A percentile compares a stretch with the other conserved stretches of the same genome.
phyloP scores from a whole-genome alignment of 805 yeast species.

The Jamesozyma spencerorum region DNA sequence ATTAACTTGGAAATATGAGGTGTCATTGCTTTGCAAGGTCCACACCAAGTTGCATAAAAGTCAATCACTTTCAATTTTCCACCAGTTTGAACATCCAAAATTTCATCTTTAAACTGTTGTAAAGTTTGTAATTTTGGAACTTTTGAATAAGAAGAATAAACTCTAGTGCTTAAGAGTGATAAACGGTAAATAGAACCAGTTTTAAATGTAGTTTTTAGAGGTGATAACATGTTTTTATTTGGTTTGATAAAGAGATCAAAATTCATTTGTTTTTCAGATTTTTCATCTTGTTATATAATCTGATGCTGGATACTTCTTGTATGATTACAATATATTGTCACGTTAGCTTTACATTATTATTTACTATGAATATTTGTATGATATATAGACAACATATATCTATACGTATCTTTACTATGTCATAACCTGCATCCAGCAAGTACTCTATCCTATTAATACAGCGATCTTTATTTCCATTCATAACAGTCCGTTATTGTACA shows the following conservation, averaged over 20 bases:
- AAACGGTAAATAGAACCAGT: neutral
- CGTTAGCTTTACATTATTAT: too few relatives aligned
- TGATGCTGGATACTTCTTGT: too few relatives aligned
- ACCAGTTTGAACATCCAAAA: neutral
- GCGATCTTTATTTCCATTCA: neutral
- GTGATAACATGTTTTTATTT: neutral
- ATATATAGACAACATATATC: too few relatives aligned
- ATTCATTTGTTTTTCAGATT: neutral
- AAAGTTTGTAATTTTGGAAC: constrained; percentile 31
- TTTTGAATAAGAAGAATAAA: constrained; percentile 6
- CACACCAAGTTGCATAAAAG: constrained; percentile 70
- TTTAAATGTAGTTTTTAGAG: constrained; percentile 1
- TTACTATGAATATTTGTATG: too few relatives aligned
- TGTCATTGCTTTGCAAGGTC: constrained; percentile 66
- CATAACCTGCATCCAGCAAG: too few relatives aligned
- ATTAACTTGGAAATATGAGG: constrained; percentile 42
- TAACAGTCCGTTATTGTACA: constrained; percentile 16
- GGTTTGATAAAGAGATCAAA: neutral
- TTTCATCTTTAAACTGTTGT: constrained; percentile 2
- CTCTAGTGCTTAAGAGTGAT: neutral
- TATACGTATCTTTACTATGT: too few relatives aligned
- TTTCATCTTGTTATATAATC: too few relatives aligned
- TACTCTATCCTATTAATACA: too few relatives aligned
- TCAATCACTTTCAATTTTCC: constrained; percentile 46
- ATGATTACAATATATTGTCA: too few relatives aligned